Evolutionary conservation across 257 asterid species (phyloP), one percentile per base, ranked within the genome.

Genomic region (Paulownia fortunei): DNA sequence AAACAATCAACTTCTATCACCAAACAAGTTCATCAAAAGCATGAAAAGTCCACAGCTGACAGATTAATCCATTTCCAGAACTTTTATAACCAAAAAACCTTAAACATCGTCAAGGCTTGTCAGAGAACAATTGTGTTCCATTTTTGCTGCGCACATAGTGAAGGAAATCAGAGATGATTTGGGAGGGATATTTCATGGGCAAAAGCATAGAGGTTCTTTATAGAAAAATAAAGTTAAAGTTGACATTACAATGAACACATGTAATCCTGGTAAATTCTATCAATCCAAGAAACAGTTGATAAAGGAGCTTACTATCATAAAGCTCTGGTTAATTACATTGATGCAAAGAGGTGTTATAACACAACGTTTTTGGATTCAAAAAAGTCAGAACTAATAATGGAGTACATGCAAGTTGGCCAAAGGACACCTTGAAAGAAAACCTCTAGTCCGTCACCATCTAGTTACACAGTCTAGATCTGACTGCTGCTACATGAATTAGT

Each of bases 401-500:
- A 54, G 21, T 21, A 51, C 13, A 21, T 49, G 47, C 74, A 24
- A 47, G 27, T 21, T 71, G 76, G 42, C 23, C 41, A 37, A 76
- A 8, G 24, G 47, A 37, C 63, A 55, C 47, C 51, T 0, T n/a
- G 37, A 76, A 34, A 26, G 44, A 26, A 39, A 21, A 39, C 30
- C 24, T 12, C 44, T 15, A 39, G 75, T 54, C 41, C 19, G 5
- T 47, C 55, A 49, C 79, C 64, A 61, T 23, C 60, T 54, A 67
- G 46, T 18, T 49, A 12, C 27, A 56, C n/a, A 39, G 39, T 21
- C 23, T 18, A 44, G 69, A 23, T 37, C 7, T 12, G 51, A 56
- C 51, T 56, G 15, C 60, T 73, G 44, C 60, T 73, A 65, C 62
- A 30, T 47, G 16, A 69, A 56, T 42, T 44, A 44, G 68, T 42